Conservation (phyloP, 1,284 basidiomycete species). For the Somion occarium region DNA sequence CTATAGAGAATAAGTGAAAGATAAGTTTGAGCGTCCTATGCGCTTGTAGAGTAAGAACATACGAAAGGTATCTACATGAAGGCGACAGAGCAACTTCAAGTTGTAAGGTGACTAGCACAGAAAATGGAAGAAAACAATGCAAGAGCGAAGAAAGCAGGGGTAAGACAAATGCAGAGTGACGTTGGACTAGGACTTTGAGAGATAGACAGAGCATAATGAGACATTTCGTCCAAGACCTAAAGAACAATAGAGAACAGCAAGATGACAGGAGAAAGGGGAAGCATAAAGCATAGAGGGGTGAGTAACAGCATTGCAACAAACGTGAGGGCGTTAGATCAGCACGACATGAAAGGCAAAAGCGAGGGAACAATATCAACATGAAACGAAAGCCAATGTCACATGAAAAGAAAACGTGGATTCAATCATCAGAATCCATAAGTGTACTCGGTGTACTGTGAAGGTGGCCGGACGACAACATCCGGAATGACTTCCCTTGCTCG, state of each 20-base stretch:
- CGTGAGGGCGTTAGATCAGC: background rate
- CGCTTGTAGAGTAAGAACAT: background rate
- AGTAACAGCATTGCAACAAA: background rate
- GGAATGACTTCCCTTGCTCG: conserved; percentile 39
- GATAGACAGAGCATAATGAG: background rate
- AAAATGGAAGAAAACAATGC: conserved; percentile 13
- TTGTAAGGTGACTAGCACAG: conserved; percentile 4
- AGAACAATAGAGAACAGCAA: conserved; percentile 3
- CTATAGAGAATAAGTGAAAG: background rate
- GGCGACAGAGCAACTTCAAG: background rate
- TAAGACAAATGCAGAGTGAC: background rate
- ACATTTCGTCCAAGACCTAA: background rate
- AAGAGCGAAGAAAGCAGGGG: conserved; percentile 3
- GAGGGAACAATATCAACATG: background rate
- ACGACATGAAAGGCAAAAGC: background rate
- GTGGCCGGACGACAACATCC: conserved; percentile 41
- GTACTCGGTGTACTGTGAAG: conserved; percentile 28
- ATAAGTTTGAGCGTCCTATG: background rate
- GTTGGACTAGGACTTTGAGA: background rate
- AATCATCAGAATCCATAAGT: conserved; percentile 17
- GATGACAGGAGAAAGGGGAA: background rate
- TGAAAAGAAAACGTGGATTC: conserved; percentile 11
- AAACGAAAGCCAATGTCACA: background rate
- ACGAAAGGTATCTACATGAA: conserved; percentile 3
- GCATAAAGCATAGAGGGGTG: conserved; percentile 1